Conservation (phyloP, 345 rosid species). For the Citrus mangshanensis region DNA sequence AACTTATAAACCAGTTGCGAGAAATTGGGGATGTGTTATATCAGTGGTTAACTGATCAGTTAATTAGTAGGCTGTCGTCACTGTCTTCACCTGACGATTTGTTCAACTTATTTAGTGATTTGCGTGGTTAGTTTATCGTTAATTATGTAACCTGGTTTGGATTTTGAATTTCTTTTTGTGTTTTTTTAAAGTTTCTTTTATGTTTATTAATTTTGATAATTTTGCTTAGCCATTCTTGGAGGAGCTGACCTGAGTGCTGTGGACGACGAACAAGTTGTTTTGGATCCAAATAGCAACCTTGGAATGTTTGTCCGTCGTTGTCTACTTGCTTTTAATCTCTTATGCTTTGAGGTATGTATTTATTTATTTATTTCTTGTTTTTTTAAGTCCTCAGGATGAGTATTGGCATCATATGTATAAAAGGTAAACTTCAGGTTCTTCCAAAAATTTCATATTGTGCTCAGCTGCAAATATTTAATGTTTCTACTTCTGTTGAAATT, state of each 20-base stretch:
- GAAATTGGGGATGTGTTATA: conserved; percentile 58
- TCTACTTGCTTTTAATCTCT: conserved; percentile 69
- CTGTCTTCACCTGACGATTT: conserved; percentile 77
- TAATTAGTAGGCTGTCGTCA: conserved; percentile 57
- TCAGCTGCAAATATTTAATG: not conserved
- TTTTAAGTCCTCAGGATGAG: not conserved
- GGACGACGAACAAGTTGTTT: conserved; percentile 74
- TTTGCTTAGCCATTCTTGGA: conserved; percentile 60
- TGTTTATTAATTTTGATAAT: conserved; percentile 4
- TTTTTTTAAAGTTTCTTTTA: not conserved
- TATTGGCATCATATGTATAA: not conserved
- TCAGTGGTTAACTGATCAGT: conserved; percentile 68
- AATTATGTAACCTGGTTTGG: not conserved
- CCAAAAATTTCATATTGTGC: not conserved
- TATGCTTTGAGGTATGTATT: conserved; percentile 73
- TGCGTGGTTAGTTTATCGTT: conserved; percentile 57
- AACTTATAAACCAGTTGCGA: conserved; percentile 64
- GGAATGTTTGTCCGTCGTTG: conserved; percentile 94
- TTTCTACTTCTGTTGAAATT: not conserved
- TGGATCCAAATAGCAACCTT: conserved; percentile 81
- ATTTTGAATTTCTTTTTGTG: not conserved
- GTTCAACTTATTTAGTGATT: conserved; percentile 69
- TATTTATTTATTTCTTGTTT: not conserved
- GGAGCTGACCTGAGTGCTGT: conserved; percentile 60
- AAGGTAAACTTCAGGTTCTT: not conserved